phyloP scores from a whole-genome alignment of 2,329 filamentous ascomycete genomes.

The Proliferodiscus dingleyae region DNA sequence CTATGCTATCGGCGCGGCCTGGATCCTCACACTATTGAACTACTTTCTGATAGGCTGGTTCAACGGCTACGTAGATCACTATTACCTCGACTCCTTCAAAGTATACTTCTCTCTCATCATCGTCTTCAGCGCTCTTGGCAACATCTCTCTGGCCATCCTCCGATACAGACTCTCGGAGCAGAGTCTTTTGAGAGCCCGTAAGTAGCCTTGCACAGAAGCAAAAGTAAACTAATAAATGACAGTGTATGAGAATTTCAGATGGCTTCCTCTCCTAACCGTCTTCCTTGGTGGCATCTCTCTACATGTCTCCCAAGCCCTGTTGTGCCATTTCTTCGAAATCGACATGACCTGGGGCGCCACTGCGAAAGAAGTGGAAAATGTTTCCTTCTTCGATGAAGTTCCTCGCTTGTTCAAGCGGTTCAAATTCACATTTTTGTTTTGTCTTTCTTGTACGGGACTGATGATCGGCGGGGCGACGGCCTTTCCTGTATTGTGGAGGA shows the following conservation, averaged over 20 bases:
- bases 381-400: slow-evolving; percentile 13
- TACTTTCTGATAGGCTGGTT: slow-evolving; percentile 70
- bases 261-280: slow-evolving; percentile 66
- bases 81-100: slow-evolving; percentile 62
- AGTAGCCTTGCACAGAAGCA: too few species aligned
- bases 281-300: slow-evolving; percentile 79
- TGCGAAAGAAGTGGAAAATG: slow-evolving; percentile 65
- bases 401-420: slow-evolving; percentile 51
- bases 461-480: slow-evolving; percentile 44
- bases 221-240: too few species aligned
- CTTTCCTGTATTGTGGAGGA: slow-evolving; percentile 22
- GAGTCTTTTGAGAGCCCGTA: slow-evolving; percentile 37
- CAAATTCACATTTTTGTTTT: slow-evolving; percentile 49
- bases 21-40: slow-evolving; percentile 61
- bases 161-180: slow-evolving; percentile 57
- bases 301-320: slow-evolving; percentile 71
- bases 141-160: slow-evolving; percentile 49
- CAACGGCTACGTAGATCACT: slow-evolving; percentile 60
- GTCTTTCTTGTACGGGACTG: slow-evolving; percentile 39
- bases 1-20: slow-evolving; percentile 63
- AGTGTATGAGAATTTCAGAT: slow-evolving; percentile 61
- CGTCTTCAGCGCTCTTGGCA: slow-evolving; percentile 53
- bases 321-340: slow-evolving; percentile 77
- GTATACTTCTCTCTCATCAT: slow-evolving; percentile 59
- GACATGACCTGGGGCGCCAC: slow-evolving; percentile 83